These are phyloP conservation scores for Kazachstania kunashirensis DNA, from an alignment of 805 yeast genomes.

Conservation along the genomic window DNA sequence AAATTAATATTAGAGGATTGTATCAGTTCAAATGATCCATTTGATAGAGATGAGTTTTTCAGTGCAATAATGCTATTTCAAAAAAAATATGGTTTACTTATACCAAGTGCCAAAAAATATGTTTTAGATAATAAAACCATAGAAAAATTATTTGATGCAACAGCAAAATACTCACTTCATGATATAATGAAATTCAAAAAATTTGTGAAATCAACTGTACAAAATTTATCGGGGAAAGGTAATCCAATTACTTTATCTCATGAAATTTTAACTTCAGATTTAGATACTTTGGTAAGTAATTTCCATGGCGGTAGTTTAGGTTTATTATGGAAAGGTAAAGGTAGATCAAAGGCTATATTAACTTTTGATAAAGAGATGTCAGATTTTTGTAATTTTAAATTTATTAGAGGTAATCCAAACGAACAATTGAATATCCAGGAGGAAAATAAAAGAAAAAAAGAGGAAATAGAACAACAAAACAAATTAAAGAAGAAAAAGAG, in stretches of 20 bases:
- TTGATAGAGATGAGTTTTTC: constrained; percentile 61
- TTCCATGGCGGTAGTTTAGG: constrained; percentile 28
- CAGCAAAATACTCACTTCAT: constrained; percentile 35
- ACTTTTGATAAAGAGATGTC: constrained; percentile 6
- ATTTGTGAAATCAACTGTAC: constrained; percentile 64
- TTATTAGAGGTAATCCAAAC: constrained; percentile 21
- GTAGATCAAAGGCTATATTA: constrained; percentile 30
- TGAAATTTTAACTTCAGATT: constrained; percentile 33
- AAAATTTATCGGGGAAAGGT: constrained; percentile 44
- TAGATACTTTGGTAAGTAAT: constrained; percentile 26
- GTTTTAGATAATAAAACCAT: constrained; percentile 47
- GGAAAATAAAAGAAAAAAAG: background rate
- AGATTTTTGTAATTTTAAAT: constrained; percentile 15
- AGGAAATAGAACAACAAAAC: background rate
- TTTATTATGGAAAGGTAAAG: constrained; percentile 44
- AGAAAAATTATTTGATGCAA: constrained; percentile 38
- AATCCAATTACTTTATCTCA: constrained; percentile 28
- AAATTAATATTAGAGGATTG: constrained; percentile 52
- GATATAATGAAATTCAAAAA: constrained; percentile 47
- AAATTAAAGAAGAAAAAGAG: background rate
- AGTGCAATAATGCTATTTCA: constrained; percentile 68
- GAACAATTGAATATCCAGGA: constrained; percentile 11
- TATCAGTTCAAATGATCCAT: constrained; percentile 70
- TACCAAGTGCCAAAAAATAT: constrained; percentile 35
- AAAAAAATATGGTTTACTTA: constrained; percentile 44